These are phyloP conservation scores for Scheffersomyces illinoinensis DNA, from an alignment of 1,139 yeast genomes.

Conservation along the genomic window DNA sequence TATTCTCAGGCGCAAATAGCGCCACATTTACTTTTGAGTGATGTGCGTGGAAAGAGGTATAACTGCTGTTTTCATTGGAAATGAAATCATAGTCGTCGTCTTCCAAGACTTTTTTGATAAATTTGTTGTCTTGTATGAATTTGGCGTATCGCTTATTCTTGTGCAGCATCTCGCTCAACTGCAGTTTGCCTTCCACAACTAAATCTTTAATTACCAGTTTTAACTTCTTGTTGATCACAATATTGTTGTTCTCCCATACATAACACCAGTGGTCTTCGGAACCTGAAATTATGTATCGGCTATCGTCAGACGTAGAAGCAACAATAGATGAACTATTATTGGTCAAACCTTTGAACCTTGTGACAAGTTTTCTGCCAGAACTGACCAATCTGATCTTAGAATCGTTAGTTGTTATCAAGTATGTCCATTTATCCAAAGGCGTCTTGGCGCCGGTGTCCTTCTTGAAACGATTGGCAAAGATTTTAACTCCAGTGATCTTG, in stretches of 20 bases:
- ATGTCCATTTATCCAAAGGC: slow-evolving; percentile 31
- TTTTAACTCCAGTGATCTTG: slow-evolving; percentile 43
- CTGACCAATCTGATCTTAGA: slow-evolving; percentile 72
- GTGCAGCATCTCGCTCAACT: slow-evolving; percentile 29
- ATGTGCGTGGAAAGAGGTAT: slow-evolving; percentile 77
- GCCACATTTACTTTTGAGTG: slow-evolving; percentile 74
- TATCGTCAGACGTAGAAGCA: slow-evolving; percentile 65
- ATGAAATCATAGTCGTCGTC: slow-evolving; percentile 27
- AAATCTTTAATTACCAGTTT: slow-evolving; percentile 36
- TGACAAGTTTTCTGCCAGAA: slow-evolving; percentile 56
- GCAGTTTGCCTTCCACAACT: slow-evolving; percentile 36
- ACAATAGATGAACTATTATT: slow-evolving; percentile 71
- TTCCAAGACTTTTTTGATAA: slow-evolving; percentile 30
- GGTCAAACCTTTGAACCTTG: slow-evolving; percentile 71
- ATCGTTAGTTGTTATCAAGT: slow-evolving; percentile 74
- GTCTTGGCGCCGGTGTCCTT: slow-evolving; percentile 10
- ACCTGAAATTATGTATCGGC: slow-evolving; percentile 52
- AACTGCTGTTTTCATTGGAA: slow-evolving; percentile 52
- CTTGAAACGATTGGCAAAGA: slow-evolving; percentile 24
- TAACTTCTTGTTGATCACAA: slow-evolving; percentile 40
- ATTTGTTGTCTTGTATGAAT: slow-evolving; percentile 33
- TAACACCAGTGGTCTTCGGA: slow-evolving; percentile 74
- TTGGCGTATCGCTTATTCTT: slow-evolving; percentile 35
- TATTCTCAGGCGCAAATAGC: slow-evolving; percentile 73
- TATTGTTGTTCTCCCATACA: slow-evolving; percentile 60